Evolutionary conservation across 2,329 filamentous ascomycete species (phyloP).

Genomic region (Diplodia scrobiculata): DNA sequence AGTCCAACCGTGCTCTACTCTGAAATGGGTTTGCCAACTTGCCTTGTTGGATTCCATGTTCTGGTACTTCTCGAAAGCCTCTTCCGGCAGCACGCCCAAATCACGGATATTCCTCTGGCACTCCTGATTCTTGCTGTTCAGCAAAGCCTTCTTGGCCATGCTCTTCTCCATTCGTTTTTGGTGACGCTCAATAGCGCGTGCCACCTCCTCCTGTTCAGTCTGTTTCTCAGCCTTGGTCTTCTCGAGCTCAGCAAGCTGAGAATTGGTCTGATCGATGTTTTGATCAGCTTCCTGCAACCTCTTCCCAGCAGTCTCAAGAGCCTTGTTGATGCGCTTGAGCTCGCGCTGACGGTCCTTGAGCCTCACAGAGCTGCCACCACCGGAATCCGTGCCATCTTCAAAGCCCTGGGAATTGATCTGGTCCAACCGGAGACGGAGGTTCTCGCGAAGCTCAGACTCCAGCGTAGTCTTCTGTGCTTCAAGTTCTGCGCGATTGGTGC

Average conservation of each 20-base stretch:
- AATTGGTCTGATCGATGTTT: conserved; percentile 64
- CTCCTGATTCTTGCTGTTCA: conserved; percentile 75
- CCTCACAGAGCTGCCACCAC: conserved; percentile 62
- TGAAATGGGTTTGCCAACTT: conserved; percentile 38
- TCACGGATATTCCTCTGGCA: conserved; percentile 88
- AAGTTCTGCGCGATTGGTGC: conserved; percentile 71
- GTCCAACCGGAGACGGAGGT: conserved; percentile 82
- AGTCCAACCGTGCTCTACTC: conserved; percentile 31
- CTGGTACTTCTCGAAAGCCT: conserved; percentile 89
- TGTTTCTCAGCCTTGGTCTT: conserved; percentile 64
- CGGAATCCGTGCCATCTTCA: conserved; percentile 59
- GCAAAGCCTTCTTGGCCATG: conserved; percentile 80
- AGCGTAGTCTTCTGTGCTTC: conserved; percentile 80
- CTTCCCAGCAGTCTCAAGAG: conserved; percentile 65
- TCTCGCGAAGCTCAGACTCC: conserved; percentile 85
- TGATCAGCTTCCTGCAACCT: conserved; percentile 75
- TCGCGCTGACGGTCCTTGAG: conserved; percentile 79
- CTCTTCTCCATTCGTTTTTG: conserved; percentile 91
- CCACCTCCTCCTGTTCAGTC: conserved; percentile 72
- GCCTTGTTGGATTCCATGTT: conserved; percentile 72
- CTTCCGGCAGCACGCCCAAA: conserved; percentile 87
- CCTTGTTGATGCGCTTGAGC: conserved; percentile 73
- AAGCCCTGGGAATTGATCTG: conserved; percentile 77
- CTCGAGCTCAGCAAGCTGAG: conserved; percentile 61
- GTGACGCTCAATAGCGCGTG: conserved; percentile 76